Evolutionary conservation across 768 basidiomycete genomes (phyloP).

Genomic region (Kwoniella bestiolae): DNA sequence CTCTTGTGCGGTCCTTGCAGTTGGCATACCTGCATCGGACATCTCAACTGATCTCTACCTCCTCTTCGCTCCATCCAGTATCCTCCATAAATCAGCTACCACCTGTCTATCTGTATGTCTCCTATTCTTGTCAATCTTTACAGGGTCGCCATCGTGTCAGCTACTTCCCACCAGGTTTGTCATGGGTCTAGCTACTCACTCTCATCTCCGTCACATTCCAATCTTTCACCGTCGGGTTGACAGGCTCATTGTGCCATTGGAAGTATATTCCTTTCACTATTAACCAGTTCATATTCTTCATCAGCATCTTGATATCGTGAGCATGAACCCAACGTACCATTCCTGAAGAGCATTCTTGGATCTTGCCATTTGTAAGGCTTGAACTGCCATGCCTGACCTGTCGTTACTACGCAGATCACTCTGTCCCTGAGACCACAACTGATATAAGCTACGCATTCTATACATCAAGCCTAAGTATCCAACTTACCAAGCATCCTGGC

Average conservation of each 20-base stretch:
- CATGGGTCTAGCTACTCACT: slow-evolving; percentile 60
- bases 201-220: slow-evolving; percentile 98
- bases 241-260: slow-evolving; percentile 90
- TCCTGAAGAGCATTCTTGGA: slow-evolving; percentile 87
- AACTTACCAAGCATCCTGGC: slow-evolving; percentile 77
- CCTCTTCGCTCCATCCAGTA: slow-evolving; percentile 64
- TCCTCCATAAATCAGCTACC: slow-evolving; percentile 95
- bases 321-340: slow-evolving; percentile 64
- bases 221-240: slow-evolving; percentile 84
- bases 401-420: slow-evolving; percentile 97
- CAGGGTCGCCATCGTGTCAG: not conserved
- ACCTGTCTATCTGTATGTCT: slow-evolving; percentile 93
- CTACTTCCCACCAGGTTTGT: not conserved
- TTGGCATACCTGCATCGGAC: no score
- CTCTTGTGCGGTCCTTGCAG: no score
- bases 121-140: slow-evolving; percentile 82
- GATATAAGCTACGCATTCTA: no score
- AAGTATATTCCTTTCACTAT: slow-evolving; percentile 94
- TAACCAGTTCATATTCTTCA: not conserved
- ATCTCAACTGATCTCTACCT: slow-evolving; percentile 11
- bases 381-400: slow-evolving; percentile 98
- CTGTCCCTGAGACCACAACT: slow-evolving; percentile 64
- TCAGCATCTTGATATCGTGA: not conserved
- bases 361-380: slow-evolving; percentile 95
- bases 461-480: no score